Evolutionary conservation across 345 rosid genomes (phyloP).

Genomic region (Arabis hirsuta): DNA sequence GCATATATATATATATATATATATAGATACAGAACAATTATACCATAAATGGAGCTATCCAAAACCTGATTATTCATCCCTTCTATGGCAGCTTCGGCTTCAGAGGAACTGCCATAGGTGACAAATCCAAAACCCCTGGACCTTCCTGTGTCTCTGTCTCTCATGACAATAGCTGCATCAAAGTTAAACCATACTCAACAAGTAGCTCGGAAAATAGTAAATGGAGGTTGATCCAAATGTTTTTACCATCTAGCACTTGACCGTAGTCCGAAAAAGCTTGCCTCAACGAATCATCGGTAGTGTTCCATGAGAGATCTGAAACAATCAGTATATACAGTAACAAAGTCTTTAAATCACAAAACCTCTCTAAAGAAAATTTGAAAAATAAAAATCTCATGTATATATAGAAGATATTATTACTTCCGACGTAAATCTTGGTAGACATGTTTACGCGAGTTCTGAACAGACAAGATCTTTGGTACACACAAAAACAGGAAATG

Average conservation of each 20-base stretch:
- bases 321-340: neutral
- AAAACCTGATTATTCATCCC: constrained; percentile 63
- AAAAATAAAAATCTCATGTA: neutral
- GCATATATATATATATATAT: neutral
- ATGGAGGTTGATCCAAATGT: neutral
- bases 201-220: too few species aligned
- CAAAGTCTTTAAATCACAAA: neutral
- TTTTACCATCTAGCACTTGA: constrained; percentile 47
- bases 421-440: constrained; percentile 62
- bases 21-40: neutral
- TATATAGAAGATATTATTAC: constrained; percentile 26
- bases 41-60: neutral
- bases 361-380: neutral
- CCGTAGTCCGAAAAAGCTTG: constrained; percentile 51
- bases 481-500: too few species aligned
- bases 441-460: constrained; percentile 44
- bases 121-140: too few species aligned
- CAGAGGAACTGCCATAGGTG: too few species aligned
- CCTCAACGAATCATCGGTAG: constrained; percentile 45
- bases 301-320: constrained; percentile 43
- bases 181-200: neutral
- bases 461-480: neutral
- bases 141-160: too few species aligned
- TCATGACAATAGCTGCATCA: constrained; percentile 48
- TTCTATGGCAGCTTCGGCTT: too few species aligned